Evolutionary conservation across 2,329 filamentous ascomycete species (phyloP).

Genomic region (Neonectria faginata): DNA sequence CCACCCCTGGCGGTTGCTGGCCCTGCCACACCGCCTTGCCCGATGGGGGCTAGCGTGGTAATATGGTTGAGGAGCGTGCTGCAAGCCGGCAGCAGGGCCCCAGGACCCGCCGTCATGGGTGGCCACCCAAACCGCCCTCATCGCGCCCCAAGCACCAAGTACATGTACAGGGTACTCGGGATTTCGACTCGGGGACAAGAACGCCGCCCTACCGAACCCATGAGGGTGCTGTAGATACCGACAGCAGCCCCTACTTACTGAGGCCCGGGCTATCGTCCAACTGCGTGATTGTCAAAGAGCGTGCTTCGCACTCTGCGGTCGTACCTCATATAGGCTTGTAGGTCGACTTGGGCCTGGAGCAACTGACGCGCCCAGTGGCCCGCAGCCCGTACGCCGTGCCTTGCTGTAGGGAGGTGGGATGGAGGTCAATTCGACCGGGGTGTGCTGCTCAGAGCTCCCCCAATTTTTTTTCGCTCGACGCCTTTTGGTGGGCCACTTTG

Average conservation of each 20-base stretch:
- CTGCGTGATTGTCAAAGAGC: slow-evolving; percentile 12
- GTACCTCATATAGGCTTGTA: not conserved
- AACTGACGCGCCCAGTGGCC: slow-evolving; percentile 14
- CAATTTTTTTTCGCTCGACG: slow-evolving; percentile 49
- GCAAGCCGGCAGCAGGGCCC: slow-evolving; percentile 39
- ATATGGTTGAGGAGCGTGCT: slow-evolving; percentile 60
- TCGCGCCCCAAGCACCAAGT: slow-evolving; percentile 10
- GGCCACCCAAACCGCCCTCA: slow-evolving; percentile 33
- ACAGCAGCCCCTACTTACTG: slow-evolving; percentile 28
- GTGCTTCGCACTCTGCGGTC: not conserved
- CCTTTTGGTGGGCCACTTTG: slow-evolving; percentile 49
- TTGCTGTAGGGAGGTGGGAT: slow-evolving; percentile 21
- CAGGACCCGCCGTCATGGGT: slow-evolving; percentile 44
- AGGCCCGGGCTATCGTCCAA: slow-evolving; percentile 3
- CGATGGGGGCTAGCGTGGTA: slow-evolving; percentile 46
- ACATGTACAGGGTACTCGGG: slow-evolving; percentile 43
- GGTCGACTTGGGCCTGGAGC: not conserved
- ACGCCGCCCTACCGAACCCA: slow-evolving; percentile 17
- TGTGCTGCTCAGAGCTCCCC: slow-evolving; percentile 46
- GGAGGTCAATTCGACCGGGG: slow-evolving; percentile 33
- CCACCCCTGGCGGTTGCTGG: slow-evolving; percentile 41
- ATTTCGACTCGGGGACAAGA: slow-evolving; percentile 17
- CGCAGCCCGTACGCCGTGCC: slow-evolving; percentile 23
- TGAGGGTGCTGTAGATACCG: slow-evolving; percentile 38
- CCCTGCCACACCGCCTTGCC: slow-evolving; percentile 38